Conservation (phyloP, 306 rosid genomes). For the Lupinus albus region DNA sequence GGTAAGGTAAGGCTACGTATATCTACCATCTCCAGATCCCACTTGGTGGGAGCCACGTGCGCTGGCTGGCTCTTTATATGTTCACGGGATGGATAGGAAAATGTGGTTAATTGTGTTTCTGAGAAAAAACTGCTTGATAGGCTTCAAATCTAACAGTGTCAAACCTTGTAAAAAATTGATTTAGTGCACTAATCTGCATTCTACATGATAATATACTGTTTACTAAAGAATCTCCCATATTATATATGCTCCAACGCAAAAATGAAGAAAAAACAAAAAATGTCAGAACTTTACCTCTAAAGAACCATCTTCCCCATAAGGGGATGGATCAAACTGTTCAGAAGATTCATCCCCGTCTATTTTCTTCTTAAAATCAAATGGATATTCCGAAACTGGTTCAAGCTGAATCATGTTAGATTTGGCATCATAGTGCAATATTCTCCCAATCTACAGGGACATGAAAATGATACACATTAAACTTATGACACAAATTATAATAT, state of each 20-base stretch:
- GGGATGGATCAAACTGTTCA: constrained; percentile 52
- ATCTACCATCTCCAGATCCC: too few species aligned
- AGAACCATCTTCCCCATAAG: constrained; percentile 83
- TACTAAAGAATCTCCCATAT: not conserved
- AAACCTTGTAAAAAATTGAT: not conserved
- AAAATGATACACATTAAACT: constrained; percentile 11
- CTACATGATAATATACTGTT: not conserved
- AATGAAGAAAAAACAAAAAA: not conserved
- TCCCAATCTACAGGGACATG: constrained; percentile 70
- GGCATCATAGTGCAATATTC: constrained; percentile 58
- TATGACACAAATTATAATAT: constrained; percentile 25
- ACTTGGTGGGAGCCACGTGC: too few species aligned
- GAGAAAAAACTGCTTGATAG: not conserved
- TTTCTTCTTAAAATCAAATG: constrained; percentile 61
- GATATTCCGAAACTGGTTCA: constrained; percentile 69
- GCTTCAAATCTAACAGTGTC: not conserved
- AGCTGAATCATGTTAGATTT: constrained; percentile 59
- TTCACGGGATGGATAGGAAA: not conserved
- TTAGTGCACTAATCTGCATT: not conserved
- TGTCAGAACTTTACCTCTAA: constrained; percentile 61
- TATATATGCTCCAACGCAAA: not conserved
- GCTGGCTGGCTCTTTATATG: too few species aligned
- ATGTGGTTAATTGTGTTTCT: not conserved
- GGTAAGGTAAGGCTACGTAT: too few species aligned
- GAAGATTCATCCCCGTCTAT: constrained; percentile 54